Evolutionary conservation across 1,284 basidiomycete species (phyloP).

Genomic region (Apiotrichum laibachii): DNA sequence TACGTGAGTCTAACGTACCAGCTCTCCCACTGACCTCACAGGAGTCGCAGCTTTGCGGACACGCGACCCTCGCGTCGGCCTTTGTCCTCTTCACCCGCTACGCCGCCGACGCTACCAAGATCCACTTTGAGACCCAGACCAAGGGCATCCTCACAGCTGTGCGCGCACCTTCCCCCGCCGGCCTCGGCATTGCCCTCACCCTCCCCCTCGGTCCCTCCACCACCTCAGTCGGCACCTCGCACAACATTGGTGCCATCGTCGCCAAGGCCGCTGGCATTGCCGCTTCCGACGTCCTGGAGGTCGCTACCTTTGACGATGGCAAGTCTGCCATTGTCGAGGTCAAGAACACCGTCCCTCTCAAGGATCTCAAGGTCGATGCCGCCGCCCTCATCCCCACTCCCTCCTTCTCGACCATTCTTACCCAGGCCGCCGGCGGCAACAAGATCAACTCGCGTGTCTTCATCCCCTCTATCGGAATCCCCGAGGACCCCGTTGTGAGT

Average conservation of each 20-base stretch:
- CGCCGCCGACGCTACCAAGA: conserved; percentile 16
- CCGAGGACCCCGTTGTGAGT: conserved; percentile 45
- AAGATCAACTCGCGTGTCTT: conserved; percentile 32
- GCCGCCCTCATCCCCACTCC: conserved; percentile 4
- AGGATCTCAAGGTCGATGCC: conserved; percentile 2
- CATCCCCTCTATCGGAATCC: conserved; percentile 27
- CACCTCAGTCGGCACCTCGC: neutral
- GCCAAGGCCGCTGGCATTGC: conserved; percentile 3
- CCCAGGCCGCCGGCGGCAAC: conserved; percentile 9
- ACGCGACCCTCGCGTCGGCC: conserved; percentile 37
- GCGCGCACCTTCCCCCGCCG: neutral
- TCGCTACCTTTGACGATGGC: conserved; percentile 4
- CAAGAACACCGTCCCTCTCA: conserved; percentile 2
- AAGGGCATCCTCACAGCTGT: conserved; percentile 27
- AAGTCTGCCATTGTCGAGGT: conserved; percentile 12
- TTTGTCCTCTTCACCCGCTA: conserved; percentile 13
- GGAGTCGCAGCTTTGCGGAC: conserved; percentile 41
- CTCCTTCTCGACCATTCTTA: conserved; percentile 6
- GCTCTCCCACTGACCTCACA: conserved; percentile 11
- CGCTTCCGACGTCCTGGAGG: conserved; percentile 5
- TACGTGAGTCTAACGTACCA: conserved; percentile 22
- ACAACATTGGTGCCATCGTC: neutral
- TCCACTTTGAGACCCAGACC: conserved; percentile 25
- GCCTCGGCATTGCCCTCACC: conserved; percentile 1
- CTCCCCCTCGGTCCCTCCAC: conserved; percentile 10